Evolutionary conservation across 495 filamentous ascomycete genomes (phyloP).

Genomic region (Terfezia boudieri): DNA sequence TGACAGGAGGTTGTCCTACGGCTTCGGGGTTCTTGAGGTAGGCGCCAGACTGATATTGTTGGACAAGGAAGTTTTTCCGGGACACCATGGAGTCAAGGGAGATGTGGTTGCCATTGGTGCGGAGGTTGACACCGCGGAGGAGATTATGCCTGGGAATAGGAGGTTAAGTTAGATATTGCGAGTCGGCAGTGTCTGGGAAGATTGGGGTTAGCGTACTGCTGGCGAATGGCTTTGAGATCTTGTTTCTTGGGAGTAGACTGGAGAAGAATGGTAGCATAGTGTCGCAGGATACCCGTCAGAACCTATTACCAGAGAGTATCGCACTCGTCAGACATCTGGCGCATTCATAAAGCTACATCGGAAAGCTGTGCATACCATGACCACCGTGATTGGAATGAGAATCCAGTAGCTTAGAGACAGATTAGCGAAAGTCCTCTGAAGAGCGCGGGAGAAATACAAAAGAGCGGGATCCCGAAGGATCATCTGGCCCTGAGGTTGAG

Average conservation of each 20-base stretch:
- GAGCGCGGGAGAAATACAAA: constrained; percentile 36
- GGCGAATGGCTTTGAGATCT: constrained; percentile 49
- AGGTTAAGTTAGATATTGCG: not conserved
- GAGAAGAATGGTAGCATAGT: constrained; percentile 85
- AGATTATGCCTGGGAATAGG: constrained; percentile 34
- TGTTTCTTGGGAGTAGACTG: constrained; percentile 64
- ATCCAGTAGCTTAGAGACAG: constrained; percentile 66
- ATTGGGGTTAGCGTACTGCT: constrained; percentile 29
- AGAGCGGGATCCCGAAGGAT: constrained; percentile 97
- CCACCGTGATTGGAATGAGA: constrained; percentile 81
- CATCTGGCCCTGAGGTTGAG: constrained; percentile 67
- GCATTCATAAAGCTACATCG: not conserved
- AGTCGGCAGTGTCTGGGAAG: not conserved
- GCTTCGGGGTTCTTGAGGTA: constrained; percentile 77
- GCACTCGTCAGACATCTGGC: not conserved
- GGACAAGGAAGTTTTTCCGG: constrained; percentile 58
- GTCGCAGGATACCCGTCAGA: constrained; percentile 80
- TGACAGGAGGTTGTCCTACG: constrained; percentile 67
- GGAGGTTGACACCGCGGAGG: constrained; percentile 63
- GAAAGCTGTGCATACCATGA: constrained; percentile 46
- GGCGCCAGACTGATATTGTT: constrained; percentile 57
- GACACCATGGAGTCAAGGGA: constrained; percentile 50
- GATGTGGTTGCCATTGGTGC: constrained; percentile 52
- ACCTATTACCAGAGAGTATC: constrained; percentile 31
- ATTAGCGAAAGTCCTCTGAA: constrained; percentile 2